Base-by-base conservation (phyloP, 495 filamentous ascomycete genomes). In the Aspergillus diversus region DNA sequence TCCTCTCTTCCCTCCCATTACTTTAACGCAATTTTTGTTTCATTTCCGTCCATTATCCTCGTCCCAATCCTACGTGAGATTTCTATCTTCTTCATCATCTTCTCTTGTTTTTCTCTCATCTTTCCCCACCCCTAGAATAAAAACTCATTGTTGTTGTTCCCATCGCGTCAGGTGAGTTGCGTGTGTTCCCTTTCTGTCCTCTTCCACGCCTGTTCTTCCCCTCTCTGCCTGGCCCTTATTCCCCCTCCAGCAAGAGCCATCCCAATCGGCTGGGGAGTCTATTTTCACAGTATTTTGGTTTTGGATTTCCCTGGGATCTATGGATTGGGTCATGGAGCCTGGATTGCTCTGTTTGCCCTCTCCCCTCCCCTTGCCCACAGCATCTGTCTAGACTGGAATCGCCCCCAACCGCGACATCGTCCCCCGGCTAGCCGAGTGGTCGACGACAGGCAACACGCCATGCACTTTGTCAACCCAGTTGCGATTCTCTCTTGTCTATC, bases 141-240 rank as follows among this genome's bases (percentile, higher is more conserved):
- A 50, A 61, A 12, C 39, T 56, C 60, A 42, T 57, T 21, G 51
- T 55, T 54, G 49, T 63, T 55, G 53, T 55, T 49, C 12, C 53
- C 33, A 57, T 57, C 53, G 42, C 60, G 70, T 67, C 70, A 68
- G 71, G 69, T 71, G 71, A 71, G 70, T 67, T 8, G 7, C 8
- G 63, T 63, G 67, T 65, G 63, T 71, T 73, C 68, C 70, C 66
- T 60, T 46, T 61, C 65, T 56, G 47, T 58, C 68, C 63, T 63
- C 63, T 57, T 57, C 27, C 53, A 49, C 43, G 46, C 33, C 33
- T 32, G 39, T 50, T 61, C 32, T 66, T 55, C 66, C 61, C 61
- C 65, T 70, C 61, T 46, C 58, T 63, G 63, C 56, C 62, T 65
- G 55, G 60, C 33, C 60, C 46, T 34, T 55, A n/a, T 52, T n/a